Evolutionary conservation across 106 monocot genomes (phyloP).

Genomic region (Amphibolis antarctica): DNA sequence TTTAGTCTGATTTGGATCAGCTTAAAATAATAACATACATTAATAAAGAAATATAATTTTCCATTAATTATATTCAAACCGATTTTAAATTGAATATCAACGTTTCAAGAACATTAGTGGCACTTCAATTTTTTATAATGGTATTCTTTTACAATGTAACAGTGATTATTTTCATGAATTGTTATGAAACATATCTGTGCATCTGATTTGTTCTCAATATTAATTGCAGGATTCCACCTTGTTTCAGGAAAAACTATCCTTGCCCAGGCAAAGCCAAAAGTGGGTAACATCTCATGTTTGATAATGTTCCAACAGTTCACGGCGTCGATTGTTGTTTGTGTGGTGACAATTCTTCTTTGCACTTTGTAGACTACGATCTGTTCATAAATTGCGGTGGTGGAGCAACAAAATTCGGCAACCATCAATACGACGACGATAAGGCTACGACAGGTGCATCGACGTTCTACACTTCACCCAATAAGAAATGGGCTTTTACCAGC

Average conservation of each 20-base stretch:
- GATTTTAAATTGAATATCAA: too few species aligned
- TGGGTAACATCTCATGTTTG: background rate
- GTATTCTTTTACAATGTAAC: too few species aligned
- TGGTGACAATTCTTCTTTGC: background rate
- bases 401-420: background rate
- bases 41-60: too few species aligned
- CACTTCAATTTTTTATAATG: too few species aligned
- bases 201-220: background rate
- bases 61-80: too few species aligned
- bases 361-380: constrained; percentile 1
- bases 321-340: too few species aligned
- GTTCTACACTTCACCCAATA: background rate
- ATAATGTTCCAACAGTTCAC: too few species aligned
- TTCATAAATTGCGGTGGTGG: constrained; percentile 6
- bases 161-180: background rate
- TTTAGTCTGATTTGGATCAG: too few species aligned
- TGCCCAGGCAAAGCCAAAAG: background rate
- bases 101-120: too few species aligned
- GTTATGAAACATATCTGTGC: background rate
- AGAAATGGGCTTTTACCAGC: constrained; percentile 18
- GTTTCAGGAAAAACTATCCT: background rate
- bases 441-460: background rate
- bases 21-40: too few species aligned
- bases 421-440: constrained; percentile 5
- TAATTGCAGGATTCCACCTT: background rate